phyloP scores from a whole-genome alignment of 208 protist genomes.

The Trichomonas vaginalis region DNA sequence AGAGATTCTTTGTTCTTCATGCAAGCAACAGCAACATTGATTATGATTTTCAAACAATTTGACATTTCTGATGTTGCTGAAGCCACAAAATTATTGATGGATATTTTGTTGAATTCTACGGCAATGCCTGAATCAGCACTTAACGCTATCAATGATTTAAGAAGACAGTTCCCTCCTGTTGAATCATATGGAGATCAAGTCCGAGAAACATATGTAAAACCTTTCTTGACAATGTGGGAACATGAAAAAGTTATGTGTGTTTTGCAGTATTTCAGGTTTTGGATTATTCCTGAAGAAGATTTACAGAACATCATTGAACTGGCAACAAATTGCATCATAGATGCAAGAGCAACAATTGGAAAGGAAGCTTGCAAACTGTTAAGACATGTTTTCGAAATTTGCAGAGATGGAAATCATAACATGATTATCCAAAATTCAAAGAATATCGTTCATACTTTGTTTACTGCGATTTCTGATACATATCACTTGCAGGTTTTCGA shows the following conservation, averaged over 20 bases:
- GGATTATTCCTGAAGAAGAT: neutral
- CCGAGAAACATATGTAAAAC: neutral
- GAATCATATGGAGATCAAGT: neutral
- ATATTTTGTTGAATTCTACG: neutral
- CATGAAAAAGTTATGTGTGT: neutral
- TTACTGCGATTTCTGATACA: neutral
- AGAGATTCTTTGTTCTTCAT: neutral
- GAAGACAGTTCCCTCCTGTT: neutral
- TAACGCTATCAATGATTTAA: neutral
- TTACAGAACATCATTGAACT: neutral
- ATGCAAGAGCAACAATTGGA: neutral
- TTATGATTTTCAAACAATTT: neutral
- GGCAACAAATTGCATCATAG: neutral
- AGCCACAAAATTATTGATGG: neutral
- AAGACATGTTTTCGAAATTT: neutral
- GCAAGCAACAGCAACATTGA: neutral
- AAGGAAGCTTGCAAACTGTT: neutral
- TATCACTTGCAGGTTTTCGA: neutral
- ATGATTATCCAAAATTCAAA: neutral
- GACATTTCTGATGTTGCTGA: neutral
- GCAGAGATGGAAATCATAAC: neutral
- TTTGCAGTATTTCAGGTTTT: neutral
- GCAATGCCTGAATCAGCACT: neutral
- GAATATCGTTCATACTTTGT: neutral
- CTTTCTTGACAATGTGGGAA: neutral